phyloP scores from a whole-genome alignment of 345 rosid species.

The Arabis hirsuta region DNA sequence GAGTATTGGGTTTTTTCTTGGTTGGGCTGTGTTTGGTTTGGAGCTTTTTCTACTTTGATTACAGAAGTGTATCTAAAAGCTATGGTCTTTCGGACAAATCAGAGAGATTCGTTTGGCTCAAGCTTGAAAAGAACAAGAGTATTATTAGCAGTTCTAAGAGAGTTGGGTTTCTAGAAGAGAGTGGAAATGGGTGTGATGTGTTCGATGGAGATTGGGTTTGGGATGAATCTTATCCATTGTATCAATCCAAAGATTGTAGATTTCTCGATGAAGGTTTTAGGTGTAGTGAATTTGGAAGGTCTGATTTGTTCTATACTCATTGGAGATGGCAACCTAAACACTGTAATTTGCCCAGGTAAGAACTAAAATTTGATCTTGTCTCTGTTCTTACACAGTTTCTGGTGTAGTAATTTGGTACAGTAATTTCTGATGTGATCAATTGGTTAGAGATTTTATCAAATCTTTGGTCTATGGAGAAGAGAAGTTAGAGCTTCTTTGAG shows the following conservation, averaged over 20 bases:
- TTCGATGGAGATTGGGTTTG: slow-evolving; percentile 96
- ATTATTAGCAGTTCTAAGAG: slow-evolving; percentile 35
- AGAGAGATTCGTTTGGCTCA: slow-evolving; percentile 70
- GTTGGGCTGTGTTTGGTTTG: slow-evolving; percentile 58
- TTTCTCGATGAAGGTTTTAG: slow-evolving; percentile 86
- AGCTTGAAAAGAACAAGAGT: slow-evolving; percentile 33
- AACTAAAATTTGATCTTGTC: not conserved
- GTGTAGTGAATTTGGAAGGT: slow-evolving; percentile 89
- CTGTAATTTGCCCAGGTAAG: slow-evolving; percentile 89
- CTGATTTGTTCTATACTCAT: slow-evolving; percentile 82
- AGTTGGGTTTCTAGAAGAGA: slow-evolving; percentile 69
- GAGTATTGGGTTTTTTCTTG: slow-evolving; percentile 68
- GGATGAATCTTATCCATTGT: slow-evolving; percentile 88
- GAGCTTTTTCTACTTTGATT: slow-evolving; percentile 77
- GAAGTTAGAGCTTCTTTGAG: slow-evolving; percentile 19
- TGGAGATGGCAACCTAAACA: slow-evolving; percentile 96
- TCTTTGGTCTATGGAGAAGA: slow-evolving; percentile 15
- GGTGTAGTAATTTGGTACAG: not conserved
- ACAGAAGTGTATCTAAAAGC: slow-evolving; percentile 54
- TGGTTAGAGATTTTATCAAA: not conserved
- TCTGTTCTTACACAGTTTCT: slow-evolving; percentile 25
- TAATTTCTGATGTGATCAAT: not conserved
- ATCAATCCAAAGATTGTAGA: slow-evolving; percentile 80
- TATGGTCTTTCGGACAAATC: slow-evolving; percentile 56
- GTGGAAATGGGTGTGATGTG: slow-evolving; percentile 70